phyloP scores from a whole-genome alignment of 1,284 basidiomycete genomes.

The Tetrapyrgos nigripes region DNA sequence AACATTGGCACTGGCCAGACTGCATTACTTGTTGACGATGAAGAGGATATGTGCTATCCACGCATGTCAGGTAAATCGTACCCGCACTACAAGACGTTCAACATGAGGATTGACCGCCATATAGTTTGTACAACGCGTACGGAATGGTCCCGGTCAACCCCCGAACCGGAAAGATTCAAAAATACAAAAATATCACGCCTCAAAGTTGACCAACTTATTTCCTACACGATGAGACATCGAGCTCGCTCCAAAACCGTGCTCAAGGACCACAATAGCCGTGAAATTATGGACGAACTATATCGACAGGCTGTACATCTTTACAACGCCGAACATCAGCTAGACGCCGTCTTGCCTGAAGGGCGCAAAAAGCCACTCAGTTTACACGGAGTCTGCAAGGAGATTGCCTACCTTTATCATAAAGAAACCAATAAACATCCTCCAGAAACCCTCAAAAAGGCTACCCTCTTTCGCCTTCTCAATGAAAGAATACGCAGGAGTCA shows the following conservation, averaged over 20 bases:
- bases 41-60: too few species aligned
- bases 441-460: neutral
- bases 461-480: neutral
- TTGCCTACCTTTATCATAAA: neutral
- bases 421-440: neutral
- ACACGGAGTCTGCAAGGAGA: neutral
- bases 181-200: too few species aligned
- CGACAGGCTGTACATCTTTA: neutral
- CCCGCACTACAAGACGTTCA: too few species aligned
- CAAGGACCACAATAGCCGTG: neutral
- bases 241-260: neutral
- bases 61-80: too few species aligned
- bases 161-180: too few species aligned
- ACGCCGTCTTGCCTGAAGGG: neutral
- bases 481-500: neutral
- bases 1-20: too few species aligned
- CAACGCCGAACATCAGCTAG: neutral
- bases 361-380: neutral
- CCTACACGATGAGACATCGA: neutral
- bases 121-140: too few species aligned
- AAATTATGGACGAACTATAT: neutral
- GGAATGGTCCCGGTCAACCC: too few species aligned
- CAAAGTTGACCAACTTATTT: too few species aligned
- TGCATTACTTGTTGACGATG: too few species aligned
- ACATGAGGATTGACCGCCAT: too few species aligned